Base-by-base conservation (phyloP, 192 early-diverging fungal species). In the Backusella liffmaniae region DNA sequence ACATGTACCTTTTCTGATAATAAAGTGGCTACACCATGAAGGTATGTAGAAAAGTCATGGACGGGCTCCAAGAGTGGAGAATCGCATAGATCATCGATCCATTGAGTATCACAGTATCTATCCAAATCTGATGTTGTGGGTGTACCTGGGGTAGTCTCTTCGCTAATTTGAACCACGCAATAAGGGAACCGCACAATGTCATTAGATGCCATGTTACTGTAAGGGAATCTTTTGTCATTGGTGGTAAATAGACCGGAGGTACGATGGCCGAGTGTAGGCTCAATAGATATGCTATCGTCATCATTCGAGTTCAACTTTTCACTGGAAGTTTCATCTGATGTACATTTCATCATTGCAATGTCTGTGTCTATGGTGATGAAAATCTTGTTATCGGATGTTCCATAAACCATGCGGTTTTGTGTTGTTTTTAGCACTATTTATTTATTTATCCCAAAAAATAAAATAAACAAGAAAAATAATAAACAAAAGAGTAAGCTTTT, bases 131-230 rank as follows among this genome's bases (percentile, higher is more conserved):
- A 70, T n/a, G 21, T 10, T 8, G 10, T 29, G 3, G 56, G 56
- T 62, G 56, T 62, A 29, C 21, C 23, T 62, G 56, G 56, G 21
- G 26, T 29, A 10, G 56, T 62, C 56, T 62, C 39, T 70, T 42
- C 39, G 16, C 39, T 70, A 8, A 76, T 42, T 49, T 76, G 74
- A 18, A 76, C n/a, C 23, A 76, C 66, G 51, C 66, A 67, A n/a
- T 67, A 76, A 34, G 74, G 59, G 15, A 76, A 68, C 9, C 74
- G 67, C 13, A 41, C 35, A 23, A 56, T n/a, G 21, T 69, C 66
- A n/a, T 73, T 73, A n/a, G 68, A 26, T 21, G 5, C 6, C 39
- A 36, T 15, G 12, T n/a, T 42, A 13, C 2, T 70, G 26, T 29
- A 70, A 26, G 68, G 68, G n/a, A 44, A 70, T 5, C 21, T 23